Conservation (phyloP, 345 rosid genomes). For the Acer negundo region DNA sequence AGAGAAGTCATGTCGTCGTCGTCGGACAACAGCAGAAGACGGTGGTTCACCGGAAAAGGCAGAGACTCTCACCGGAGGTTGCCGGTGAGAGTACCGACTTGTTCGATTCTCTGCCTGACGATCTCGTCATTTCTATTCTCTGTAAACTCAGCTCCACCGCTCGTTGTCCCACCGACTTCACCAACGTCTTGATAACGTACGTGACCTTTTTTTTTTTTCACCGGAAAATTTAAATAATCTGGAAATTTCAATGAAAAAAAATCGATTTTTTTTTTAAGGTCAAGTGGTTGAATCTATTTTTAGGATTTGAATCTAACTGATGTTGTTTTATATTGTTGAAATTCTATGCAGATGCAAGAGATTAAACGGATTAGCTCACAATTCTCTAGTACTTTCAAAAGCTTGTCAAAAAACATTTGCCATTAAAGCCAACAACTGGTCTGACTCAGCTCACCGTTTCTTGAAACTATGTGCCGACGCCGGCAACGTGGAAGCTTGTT, state of each 20-base stretch:
- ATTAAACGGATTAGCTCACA: conserved; percentile 57
- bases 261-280: neutral
- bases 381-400: conserved; percentile 57
- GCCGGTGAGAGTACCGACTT: conserved; percentile 33
- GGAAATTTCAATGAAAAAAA: too few relatives aligned
- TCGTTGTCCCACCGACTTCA: conserved; percentile 68
- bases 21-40: conserved; percentile 28
- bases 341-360: conserved; percentile 74
- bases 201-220: neutral
- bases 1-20: conserved; percentile 12
- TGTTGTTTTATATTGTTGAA: conserved; percentile 9
- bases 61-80: conserved; percentile 30
- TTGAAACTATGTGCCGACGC: conserved; percentile 77
- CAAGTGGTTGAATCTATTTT: neutral
- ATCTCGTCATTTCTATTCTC: conserved; percentile 69
- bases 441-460: conserved; percentile 81
- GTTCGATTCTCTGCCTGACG: conserved; percentile 75
- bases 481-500: conserved; percentile 89
- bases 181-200: conserved; percentile 71
- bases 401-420: conserved; percentile 60
- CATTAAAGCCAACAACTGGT: conserved; percentile 71
- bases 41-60: conserved; percentile 36
- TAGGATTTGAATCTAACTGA: neutral
- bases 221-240: neutral
- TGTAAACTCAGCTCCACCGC: conserved; percentile 63